A percentile compares a stretch with the other conserved stretches of the same genome.
Conservation (phyloP, 2,329 filamentous ascomycete species). For the Aspergillus carbonarius region DNA sequence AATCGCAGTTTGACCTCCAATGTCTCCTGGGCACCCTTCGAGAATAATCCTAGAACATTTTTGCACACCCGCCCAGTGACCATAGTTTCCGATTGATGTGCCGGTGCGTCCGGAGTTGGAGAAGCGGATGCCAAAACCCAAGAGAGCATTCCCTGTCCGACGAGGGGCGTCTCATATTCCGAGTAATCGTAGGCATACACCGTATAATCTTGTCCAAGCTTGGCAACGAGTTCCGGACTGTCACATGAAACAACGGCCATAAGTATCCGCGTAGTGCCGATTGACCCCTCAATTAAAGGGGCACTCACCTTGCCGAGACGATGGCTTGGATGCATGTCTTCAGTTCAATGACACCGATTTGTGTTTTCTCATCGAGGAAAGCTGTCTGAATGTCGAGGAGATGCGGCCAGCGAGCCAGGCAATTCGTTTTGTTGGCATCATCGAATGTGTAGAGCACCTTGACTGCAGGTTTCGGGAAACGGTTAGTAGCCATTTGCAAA, state of each 20-base stretch:
- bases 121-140: constrained; percentile 68
- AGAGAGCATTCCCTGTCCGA: constrained; percentile 94
- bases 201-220: constrained; percentile 80
- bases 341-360: constrained; percentile 85
- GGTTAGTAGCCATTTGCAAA: constrained; percentile 16
- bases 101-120: constrained; percentile 53
- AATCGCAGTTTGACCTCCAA: constrained; percentile 90
- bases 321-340: constrained; percentile 85
- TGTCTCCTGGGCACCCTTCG: constrained; percentile 76
- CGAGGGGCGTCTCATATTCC: constrained; percentile 86
- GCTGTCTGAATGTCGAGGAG: constrained; percentile 77
- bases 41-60: constrained; percentile 80
- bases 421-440: constrained; percentile 81
- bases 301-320: constrained; percentile 57
- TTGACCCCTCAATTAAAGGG: neutral
- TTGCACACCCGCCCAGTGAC: constrained; percentile 89
- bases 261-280: neutral
- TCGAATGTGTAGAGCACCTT: constrained; percentile 98
- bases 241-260: constrained; percentile 7
- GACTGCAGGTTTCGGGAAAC: constrained; percentile 55
- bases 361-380: constrained; percentile 71
- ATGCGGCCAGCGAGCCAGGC: constrained; percentile 80
- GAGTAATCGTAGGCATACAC: constrained; percentile 97
- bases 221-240: constrained; percentile 81
- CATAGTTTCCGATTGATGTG: constrained; percentile 61